Evolutionary conservation across 1,284 basidiomycete species (phyloP).

Genomic region (Coniferiporia sulphurascens): DNA sequence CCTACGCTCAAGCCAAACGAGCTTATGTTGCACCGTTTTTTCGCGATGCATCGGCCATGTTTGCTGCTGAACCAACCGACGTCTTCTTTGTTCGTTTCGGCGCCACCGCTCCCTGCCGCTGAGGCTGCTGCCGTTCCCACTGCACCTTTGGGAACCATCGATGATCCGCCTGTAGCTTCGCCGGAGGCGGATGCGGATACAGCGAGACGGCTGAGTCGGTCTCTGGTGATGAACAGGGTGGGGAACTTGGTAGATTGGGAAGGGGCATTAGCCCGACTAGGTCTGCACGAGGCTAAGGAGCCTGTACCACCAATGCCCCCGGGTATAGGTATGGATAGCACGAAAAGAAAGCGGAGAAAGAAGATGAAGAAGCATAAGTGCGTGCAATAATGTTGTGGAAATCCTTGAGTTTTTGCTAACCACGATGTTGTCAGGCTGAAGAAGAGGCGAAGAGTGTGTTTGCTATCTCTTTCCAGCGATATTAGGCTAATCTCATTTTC

Average conservation of each 20-base stretch:
- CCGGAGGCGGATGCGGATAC: slow-evolving; percentile 70
- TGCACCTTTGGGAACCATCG: slow-evolving; percentile 31
- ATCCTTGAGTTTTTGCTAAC: neutral
- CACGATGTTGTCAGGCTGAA: slow-evolving; percentile 30
- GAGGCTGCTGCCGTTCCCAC: slow-evolving; percentile 13
- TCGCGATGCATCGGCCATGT: slow-evolving; percentile 69
- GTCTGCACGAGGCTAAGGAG: slow-evolving; percentile 45
- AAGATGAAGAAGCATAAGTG: slow-evolving; percentile 93
- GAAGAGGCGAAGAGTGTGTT: slow-evolving; percentile 40
- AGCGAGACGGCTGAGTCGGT: slow-evolving; percentile 65
- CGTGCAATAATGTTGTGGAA: slow-evolving; percentile 28
- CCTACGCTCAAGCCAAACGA: slow-evolving; percentile 57
- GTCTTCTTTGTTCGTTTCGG: slow-evolving; percentile 50
- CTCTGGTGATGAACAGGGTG: slow-evolving; percentile 59
- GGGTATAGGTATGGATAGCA: slow-evolving; percentile 66
- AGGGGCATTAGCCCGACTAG: slow-evolving; percentile 52
- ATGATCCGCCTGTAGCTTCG: slow-evolving; percentile 48
- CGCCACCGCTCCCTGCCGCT: slow-evolving; percentile 25
- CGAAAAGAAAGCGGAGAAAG: slow-evolving; percentile 75
- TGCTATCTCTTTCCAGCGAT: neutral
- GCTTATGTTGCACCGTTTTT: slow-evolving; percentile 74
- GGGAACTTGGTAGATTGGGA: slow-evolving; percentile 63
- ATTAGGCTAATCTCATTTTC: neutral
- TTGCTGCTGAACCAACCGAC: slow-evolving; percentile 57
- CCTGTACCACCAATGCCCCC: slow-evolving; percentile 43